Evolutionary conservation across 805 yeast genomes (phyloP).

Genomic region (Hanseniaspora hatyaiensis): DNA sequence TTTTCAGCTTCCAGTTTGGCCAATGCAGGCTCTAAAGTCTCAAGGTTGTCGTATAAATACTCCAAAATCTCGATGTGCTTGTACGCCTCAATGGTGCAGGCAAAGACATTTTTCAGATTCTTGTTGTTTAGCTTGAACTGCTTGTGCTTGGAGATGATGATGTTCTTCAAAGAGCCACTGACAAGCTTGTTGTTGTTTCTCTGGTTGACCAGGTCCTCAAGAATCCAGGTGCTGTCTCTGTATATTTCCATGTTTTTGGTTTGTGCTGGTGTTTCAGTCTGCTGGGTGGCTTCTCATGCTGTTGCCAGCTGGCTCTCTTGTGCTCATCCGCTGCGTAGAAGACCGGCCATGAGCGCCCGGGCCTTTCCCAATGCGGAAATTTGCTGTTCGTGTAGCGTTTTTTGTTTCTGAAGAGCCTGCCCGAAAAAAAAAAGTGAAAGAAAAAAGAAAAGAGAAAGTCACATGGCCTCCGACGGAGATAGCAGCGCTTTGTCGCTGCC

Average conservation of each 20-base stretch:
- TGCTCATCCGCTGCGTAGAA: no score
- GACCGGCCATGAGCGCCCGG: no score
- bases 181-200: conserved; percentile 23
- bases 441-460: no score
- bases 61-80: conserved; percentile 55
- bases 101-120: conserved; percentile 78
- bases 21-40: not conserved
- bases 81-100: conserved; percentile 67
- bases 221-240: conserved; percentile 33
- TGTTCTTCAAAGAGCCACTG: conserved; percentile 44
- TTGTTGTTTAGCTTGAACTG: conserved; percentile 37
- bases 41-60: conserved; percentile 47
- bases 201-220: conserved; percentile 26
- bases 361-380: no score
- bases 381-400: no score
- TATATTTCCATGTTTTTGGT: conserved; percentile 27
- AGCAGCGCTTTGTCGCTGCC: no score
- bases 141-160: conserved; percentile 42
- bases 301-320: no score
- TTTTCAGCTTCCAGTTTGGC: conserved; percentile 49
- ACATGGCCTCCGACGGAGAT: no score
- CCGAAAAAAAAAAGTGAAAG: no score
- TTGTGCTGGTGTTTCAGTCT: no score
- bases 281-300: no score
- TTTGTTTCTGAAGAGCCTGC: no score